A percentile compares a stretch with the other conserved stretches of the same genome.
These are phyloP conservation scores for Barbarea vulgaris DNA, from an alignment of 345 rosid genomes.

Conservation along the genomic window DNA sequence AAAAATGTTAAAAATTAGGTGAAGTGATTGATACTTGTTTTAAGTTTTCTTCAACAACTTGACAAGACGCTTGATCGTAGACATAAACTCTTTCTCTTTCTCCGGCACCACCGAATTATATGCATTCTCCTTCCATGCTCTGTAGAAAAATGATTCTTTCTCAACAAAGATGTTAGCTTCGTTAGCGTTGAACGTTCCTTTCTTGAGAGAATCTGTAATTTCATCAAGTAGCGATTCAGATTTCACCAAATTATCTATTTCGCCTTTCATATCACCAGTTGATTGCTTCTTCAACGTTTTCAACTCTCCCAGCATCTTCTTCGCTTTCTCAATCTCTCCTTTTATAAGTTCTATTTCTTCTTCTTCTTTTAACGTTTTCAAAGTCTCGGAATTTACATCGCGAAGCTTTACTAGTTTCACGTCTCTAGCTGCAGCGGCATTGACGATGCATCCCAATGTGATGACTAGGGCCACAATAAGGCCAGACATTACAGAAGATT, in stretches of 20 bases:
- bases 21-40: background rate
- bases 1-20: background rate
- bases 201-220: conserved; percentile 26
- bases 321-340: conserved; percentile 32
- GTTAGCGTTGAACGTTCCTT: conserved; percentile 19
- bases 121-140: conserved; percentile 39
- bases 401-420: conserved; percentile 29
- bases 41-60: conserved; percentile 39
- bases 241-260: conserved; percentile 32
- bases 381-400: conserved; percentile 36
- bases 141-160: conserved; percentile 34
- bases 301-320: conserved; percentile 33
- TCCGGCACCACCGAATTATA: conserved; percentile 34
- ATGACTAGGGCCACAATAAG: conserved; percentile 24
- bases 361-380: conserved; percentile 27
- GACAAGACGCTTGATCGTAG: conserved; percentile 27
- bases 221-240: conserved; percentile 36
- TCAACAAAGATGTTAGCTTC: conserved; percentile 30
- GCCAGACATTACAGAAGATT: background rate
- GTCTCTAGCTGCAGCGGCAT: conserved; percentile 32
- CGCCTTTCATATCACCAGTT: conserved; percentile 31
- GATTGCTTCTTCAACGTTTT: conserved; percentile 28
- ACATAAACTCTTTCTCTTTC: conserved; percentile 42
- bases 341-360: conserved; percentile 20
- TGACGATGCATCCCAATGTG: conserved; percentile 16